Percentiles rank a stretch among this genome's conserved stretches.
Conservation (phyloP, 176 grass and related monocot species). For the Leersia perrieri region DNA sequence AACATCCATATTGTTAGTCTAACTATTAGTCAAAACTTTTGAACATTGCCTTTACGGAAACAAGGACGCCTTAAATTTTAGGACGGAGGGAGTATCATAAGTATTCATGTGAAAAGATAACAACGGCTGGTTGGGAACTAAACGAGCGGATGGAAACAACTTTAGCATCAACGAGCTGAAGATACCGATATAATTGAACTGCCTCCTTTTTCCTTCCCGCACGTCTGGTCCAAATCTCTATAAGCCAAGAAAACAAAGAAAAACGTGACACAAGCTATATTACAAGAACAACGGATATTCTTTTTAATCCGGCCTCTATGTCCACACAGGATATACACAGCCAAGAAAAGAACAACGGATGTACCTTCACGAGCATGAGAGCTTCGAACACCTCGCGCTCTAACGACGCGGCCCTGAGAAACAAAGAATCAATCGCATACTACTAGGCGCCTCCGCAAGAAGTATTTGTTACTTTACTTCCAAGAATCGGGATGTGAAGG, state of each 20-base stretch:
- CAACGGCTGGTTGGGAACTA: not conserved
- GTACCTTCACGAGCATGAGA: conserved; percentile 82
- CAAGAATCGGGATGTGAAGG: not conserved
- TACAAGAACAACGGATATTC: not conserved
- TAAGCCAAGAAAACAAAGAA: not conserved
- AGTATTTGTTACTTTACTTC: too few relatives aligned
- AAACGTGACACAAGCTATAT: not conserved
- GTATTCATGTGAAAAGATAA: not conserved
- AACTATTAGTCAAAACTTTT: too few relatives aligned
- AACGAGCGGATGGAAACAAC: not conserved
- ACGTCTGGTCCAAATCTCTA: conserved; percentile 87
- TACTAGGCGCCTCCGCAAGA: not conserved
- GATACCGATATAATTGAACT: conserved; percentile 91
- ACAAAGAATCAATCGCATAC: conserved; percentile 21
- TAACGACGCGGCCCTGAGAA: conserved; percentile 65
- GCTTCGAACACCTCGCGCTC: conserved; percentile 83
- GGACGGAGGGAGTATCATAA: too few relatives aligned
- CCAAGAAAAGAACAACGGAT: not conserved
- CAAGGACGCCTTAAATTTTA: too few relatives aligned
- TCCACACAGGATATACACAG: too few relatives aligned
- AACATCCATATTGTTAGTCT: too few relatives aligned
- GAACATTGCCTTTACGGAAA: too few relatives aligned
- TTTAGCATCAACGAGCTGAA: not conserved
- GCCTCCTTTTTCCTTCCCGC: conserved; percentile 82
- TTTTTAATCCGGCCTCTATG: too few relatives aligned